Evolutionary conservation across 768 basidiomycete genomes (phyloP).

Genomic region (Pleurotus tuber-regium): DNA sequence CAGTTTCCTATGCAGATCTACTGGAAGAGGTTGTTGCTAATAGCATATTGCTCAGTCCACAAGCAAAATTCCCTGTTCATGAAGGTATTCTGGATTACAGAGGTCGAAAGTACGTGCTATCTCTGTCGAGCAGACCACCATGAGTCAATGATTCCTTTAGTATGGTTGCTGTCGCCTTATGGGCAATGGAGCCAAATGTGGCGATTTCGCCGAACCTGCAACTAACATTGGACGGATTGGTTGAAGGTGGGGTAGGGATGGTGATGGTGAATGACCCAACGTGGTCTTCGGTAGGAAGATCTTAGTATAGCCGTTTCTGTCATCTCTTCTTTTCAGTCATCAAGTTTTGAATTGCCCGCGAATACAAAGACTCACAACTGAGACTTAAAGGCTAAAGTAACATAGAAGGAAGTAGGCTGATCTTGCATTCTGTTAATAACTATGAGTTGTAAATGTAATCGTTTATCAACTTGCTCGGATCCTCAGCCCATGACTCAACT

Average conservation of each 20-base stretch:
- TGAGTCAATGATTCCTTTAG: conserved; percentile 23
- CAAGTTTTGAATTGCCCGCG: too few species aligned
- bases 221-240: conserved; percentile 51
- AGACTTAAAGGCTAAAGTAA: too few species aligned
- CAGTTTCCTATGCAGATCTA: not conserved
- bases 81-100: conserved; percentile 75
- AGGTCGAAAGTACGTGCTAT: conserved; percentile 58
- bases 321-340: too few species aligned
- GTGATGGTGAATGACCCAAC: conserved; percentile 56
- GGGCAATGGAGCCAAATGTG: conserved; percentile 55
- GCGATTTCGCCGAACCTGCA: conserved; percentile 49
- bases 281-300: conserved; percentile 46
- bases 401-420: too few species aligned
- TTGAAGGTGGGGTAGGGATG: conserved; percentile 65
- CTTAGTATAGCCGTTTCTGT: too few species aligned
- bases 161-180: conserved; percentile 63
- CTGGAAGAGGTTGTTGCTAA: not conserved
- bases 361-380: too few species aligned
- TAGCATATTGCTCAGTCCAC: conserved; percentile 46
- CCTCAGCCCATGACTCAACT: too few species aligned
- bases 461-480: too few species aligned
- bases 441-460: too few species aligned
- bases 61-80: conserved; percentile 80
- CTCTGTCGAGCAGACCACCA: not conserved
- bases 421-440: too few species aligned